These are phyloP conservation scores for Penicillium arizonense DNA, from an alignment of 495 filamentous ascomycete genomes.

Conservation along the genomic window DNA sequence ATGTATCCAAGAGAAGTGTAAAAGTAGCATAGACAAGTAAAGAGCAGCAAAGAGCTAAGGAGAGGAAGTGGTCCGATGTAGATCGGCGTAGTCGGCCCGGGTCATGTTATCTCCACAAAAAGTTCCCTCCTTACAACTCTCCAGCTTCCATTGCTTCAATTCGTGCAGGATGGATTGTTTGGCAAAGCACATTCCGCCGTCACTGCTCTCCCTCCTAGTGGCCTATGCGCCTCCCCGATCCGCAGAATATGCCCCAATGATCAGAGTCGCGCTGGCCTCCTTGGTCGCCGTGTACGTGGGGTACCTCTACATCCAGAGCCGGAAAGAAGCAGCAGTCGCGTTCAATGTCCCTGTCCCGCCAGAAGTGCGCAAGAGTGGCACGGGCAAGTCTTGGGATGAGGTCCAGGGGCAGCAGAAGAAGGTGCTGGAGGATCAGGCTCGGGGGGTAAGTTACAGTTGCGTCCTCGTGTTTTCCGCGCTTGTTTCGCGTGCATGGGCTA, in stretches of 20 bases:
- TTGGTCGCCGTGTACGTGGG: constrained; percentile 34
- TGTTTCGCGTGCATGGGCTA: not conserved
- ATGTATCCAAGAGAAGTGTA: too few species aligned
- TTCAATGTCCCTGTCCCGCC: constrained; percentile 60
- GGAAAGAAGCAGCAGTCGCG: constrained; percentile 49
- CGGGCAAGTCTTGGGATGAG: constrained; percentile 61
- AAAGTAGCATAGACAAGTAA: too few species aligned
- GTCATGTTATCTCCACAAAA: constrained; percentile 13
- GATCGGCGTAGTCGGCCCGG: too few species aligned
- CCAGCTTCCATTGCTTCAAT: constrained; percentile 11
- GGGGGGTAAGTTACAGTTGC: constrained; percentile 32
- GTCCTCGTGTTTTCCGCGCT: not conserved
- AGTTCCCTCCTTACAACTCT: constrained; percentile 4
- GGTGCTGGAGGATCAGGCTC: constrained; percentile 43
- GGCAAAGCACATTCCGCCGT: constrained; percentile 23
- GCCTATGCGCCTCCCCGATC: constrained; percentile 11
- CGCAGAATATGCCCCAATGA: constrained; percentile 18
- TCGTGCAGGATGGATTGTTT: constrained; percentile 31
- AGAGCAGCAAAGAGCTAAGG: too few species aligned
- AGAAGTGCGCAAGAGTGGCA: constrained; percentile 52
- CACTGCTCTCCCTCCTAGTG: constrained; percentile 22
- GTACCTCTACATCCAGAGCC: constrained; percentile 33
- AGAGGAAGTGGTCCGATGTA: too few species aligned
- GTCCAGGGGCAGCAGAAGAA: constrained; percentile 39
- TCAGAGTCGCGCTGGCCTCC: constrained; percentile 34